phyloP scores from a whole-genome alignment of 306 rosid species.

The Alnus glutinosa region DNA sequence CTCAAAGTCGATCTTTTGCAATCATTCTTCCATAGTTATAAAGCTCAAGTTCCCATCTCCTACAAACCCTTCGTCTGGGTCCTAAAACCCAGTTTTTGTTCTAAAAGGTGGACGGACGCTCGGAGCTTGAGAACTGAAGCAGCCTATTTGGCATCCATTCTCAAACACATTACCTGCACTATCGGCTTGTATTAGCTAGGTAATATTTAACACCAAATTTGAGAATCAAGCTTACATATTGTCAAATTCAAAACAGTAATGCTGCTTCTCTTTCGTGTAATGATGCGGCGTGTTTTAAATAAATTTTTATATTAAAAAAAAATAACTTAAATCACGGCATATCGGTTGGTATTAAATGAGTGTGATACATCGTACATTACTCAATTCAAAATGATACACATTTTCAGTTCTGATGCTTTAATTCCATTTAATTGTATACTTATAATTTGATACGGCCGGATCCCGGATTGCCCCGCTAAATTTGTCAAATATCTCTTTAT shows the following conservation, averaged over 20 bases:
- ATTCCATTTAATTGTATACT: no score
- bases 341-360: no score
- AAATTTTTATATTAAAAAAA: no score
- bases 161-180: neutral
- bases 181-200: neutral
- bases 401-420: no score
- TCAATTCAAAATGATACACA: no score
- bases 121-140: neutral
- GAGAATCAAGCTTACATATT: neutral
- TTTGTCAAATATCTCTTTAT: no score
- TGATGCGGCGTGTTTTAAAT: no score
- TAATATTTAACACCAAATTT: neutral
- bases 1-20: neutral
- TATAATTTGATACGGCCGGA: no score
- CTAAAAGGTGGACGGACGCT: neutral
- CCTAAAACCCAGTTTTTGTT: neutral
- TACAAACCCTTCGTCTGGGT: neutral
- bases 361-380: no score
- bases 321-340: no score
- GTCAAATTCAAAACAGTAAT: neutral
- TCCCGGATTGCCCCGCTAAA: no score
- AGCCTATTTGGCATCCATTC: neutral
- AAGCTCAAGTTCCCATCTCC: neutral
- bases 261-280: no score
- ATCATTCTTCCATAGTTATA: neutral